Percentiles rank a stretch among this genome's conserved stretches.
Conservation (phyloP, 495 filamentous ascomycete species). For the Aspergillus bertholletiae region DNA sequence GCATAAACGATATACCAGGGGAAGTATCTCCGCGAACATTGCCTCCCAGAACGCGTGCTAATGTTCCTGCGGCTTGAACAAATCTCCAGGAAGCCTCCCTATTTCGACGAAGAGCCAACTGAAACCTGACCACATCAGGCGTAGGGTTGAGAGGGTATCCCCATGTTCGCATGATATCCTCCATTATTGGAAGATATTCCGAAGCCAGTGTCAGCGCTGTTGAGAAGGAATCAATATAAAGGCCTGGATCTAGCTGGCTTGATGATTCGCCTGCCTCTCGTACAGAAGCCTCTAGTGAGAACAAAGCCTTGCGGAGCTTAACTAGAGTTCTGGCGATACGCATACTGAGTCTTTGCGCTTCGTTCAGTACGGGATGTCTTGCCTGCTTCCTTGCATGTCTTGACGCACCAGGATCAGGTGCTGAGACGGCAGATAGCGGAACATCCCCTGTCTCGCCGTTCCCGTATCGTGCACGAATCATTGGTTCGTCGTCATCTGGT, state of each 20-base stretch:
- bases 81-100: constrained; percentile 60
- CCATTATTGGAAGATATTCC: constrained; percentile 50
- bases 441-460: constrained; percentile 62
- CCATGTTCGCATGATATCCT: constrained; percentile 53
- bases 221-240: constrained; percentile 43
- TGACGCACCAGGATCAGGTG: constrained; percentile 22
- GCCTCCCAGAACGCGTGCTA: constrained; percentile 54
- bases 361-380: constrained; percentile 42
- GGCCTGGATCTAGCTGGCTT: constrained; percentile 21
- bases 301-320: constrained; percentile 56
- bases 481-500: constrained; percentile 33
- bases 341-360: constrained; percentile 48
- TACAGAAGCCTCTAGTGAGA: constrained; percentile 43
- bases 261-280: constrained; percentile 21
- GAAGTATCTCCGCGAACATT: constrained; percentile 28
- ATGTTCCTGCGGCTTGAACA: constrained; percentile 63
- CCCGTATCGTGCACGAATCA: constrained; percentile 55
- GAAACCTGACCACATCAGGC: constrained; percentile 47
- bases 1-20: constrained; percentile 34
- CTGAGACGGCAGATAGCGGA: constrained; percentile 31
- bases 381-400: constrained; percentile 35
- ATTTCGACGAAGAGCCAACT: constrained; percentile 54
- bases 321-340: constrained; percentile 54
- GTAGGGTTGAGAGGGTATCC: constrained; percentile 57
- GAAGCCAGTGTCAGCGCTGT: constrained; percentile 46